These are phyloP conservation scores for Penicillium coffeae DNA, from an alignment of 495 filamentous ascomycete species.

Conservation along the genomic window DNA sequence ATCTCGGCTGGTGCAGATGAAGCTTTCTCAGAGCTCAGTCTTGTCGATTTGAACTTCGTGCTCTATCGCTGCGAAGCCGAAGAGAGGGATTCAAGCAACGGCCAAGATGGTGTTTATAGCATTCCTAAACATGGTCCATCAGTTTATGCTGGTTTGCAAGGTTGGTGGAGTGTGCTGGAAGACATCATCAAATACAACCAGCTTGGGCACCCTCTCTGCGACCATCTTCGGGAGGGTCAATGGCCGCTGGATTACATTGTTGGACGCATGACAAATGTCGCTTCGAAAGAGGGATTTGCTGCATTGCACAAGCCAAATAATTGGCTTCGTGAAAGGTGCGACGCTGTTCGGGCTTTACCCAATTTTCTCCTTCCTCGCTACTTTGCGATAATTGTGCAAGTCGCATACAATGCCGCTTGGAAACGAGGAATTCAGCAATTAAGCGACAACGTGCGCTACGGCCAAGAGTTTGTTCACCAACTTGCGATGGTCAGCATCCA, in stretches of 20 bases:
- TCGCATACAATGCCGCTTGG: conserved; percentile 79
- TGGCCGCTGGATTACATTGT: conserved; percentile 94
- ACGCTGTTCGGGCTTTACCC: conserved; percentile 76
- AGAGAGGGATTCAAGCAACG: conserved; percentile 75
- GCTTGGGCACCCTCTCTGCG: conserved; percentile 86
- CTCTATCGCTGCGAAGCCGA: conserved; percentile 92
- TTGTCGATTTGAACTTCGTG: conserved; percentile 86
- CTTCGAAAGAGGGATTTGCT: conserved; percentile 55
- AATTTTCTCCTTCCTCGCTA: conserved; percentile 89
- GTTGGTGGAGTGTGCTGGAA: conserved; percentile 94
- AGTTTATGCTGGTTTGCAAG: conserved; percentile 94
- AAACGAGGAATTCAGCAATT: conserved; percentile 75
- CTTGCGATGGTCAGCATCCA: conserved; percentile 88
- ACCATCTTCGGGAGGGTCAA: conserved; percentile 84
- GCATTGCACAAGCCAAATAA: conserved; percentile 58
- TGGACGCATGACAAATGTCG: conserved; percentile 68
- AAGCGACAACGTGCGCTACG: conserved; percentile 66
- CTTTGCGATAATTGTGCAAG: conserved; percentile 83
- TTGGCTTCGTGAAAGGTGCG: conserved; percentile 82
- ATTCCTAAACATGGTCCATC: conserved; percentile 80
- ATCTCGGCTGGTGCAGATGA: conserved; percentile 76
- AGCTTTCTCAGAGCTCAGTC: conserved; percentile 67
- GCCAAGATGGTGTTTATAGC: conserved; percentile 79
- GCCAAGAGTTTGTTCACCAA: conserved; percentile 80
- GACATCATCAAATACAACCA: conserved; percentile 84